Conservation (phyloP, 1,284 basidiomycete genomes). For the Heterobasidion occidentale region DNA sequence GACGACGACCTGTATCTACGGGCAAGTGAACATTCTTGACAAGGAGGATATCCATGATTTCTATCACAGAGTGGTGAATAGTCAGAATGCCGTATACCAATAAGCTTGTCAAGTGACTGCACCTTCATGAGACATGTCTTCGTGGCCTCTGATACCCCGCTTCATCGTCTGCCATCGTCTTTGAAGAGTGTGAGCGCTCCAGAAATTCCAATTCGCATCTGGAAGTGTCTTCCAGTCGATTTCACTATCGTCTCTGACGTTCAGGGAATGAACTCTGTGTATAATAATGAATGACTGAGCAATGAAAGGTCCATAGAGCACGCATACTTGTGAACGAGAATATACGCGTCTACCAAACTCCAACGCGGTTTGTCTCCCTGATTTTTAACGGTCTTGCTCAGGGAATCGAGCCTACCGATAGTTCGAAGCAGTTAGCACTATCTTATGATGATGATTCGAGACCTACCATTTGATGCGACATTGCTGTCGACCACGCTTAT, state of each 20-base stretch:
- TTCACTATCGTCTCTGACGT: constrained; percentile 73
- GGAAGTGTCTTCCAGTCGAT: constrained; percentile 74
- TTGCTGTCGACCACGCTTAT: constrained; percentile 66
- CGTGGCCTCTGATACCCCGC: constrained; percentile 60
- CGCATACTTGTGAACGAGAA: constrained; percentile 72
- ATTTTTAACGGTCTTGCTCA: constrained; percentile 65
- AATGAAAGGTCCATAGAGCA: background rate
- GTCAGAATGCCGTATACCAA: background rate
- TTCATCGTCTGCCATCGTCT: constrained; percentile 76
- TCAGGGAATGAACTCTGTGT: constrained; percentile 59
- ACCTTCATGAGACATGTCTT: constrained; percentile 75
- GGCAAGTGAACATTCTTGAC: constrained; percentile 60
- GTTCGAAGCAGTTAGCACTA: background rate
- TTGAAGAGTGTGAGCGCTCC: constrained; percentile 71
- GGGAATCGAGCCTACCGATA: constrained; percentile 55
- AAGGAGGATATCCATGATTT: constrained; percentile 73
- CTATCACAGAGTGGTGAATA: constrained; percentile 24
- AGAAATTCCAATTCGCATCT: constrained; percentile 73
- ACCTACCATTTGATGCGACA: constrained; percentile 77
- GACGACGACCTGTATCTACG: constrained; percentile 22
- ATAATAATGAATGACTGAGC: background rate
- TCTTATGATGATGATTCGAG: too few relatives aligned
- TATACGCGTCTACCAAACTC: constrained; percentile 66
- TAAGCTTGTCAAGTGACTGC: constrained; percentile 6
- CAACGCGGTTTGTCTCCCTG: constrained; percentile 64